Conservation (phyloP, 2,329 filamentous ascomycete genomes). For the Domatiomyces globalis region DNA sequence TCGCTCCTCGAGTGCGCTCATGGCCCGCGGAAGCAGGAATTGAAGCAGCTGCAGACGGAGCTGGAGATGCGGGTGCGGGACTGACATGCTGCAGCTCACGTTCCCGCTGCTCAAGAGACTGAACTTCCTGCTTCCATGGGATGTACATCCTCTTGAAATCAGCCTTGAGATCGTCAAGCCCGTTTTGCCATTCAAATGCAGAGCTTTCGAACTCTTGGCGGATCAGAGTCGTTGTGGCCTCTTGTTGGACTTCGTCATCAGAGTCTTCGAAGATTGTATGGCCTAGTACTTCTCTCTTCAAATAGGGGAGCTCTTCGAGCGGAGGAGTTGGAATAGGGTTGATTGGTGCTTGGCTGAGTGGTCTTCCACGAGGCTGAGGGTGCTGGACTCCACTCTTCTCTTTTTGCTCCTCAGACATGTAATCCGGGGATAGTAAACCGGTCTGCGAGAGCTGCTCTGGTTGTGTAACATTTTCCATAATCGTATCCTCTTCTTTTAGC, state of each 20-base stretch:
- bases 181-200: conserved; percentile 25
- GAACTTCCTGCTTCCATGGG: conserved; percentile 31
- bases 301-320: conserved; percentile 33
- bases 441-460: neutral
- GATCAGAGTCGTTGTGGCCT: conserved; percentile 27
- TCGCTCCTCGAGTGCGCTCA: conserved; percentile 30
- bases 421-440: conserved; percentile 14
- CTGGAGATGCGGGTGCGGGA: conserved; percentile 25
- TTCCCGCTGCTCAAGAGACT: conserved; percentile 30
- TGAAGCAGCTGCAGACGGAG: conserved; percentile 18
- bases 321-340: conserved; percentile 23
- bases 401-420: conserved; percentile 16
- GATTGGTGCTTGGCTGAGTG: conserved; percentile 13
- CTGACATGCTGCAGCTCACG: conserved; percentile 23
- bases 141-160: conserved; percentile 31
- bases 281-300: conserved; percentile 29
- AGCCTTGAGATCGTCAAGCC: conserved; percentile 28
- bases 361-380: conserved; percentile 12
- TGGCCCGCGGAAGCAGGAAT: conserved; percentile 23
- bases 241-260: conserved; percentile 29
- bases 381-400: conserved; percentile 10
- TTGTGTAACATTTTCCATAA: conserved; percentile 1
- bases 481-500: conserved; percentile 1
- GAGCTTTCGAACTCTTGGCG: conserved; percentile 26
- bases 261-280: conserved; percentile 32